These are phyloP conservation scores for Pholiota adiposa DNA, from an alignment of 1,284 basidiomycete genomes.

Conservation along the genomic window DNA sequence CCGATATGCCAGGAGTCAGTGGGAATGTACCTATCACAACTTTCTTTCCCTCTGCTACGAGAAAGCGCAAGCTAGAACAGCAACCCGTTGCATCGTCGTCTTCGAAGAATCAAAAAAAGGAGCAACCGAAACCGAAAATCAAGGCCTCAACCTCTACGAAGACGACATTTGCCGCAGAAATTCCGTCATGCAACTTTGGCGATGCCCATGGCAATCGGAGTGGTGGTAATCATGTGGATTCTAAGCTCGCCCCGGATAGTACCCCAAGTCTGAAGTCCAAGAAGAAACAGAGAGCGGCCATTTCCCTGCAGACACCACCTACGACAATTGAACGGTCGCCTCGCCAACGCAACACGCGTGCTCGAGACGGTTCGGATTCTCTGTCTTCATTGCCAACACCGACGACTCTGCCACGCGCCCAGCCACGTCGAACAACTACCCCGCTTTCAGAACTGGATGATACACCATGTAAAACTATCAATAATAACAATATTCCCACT, in stretches of 20 bases:
- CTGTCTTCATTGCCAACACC: background rate
- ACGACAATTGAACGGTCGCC: background rate
- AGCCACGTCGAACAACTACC: background rate
- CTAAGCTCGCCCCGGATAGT: background rate
- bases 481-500: background rate
- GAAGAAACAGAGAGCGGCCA: background rate
- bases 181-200: background rate
- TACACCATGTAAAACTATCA: background rate
- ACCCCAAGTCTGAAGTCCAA: background rate
- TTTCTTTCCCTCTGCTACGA: conserved; percentile 12
- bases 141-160: background rate
- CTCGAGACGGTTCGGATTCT: background rate
- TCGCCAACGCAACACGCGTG: background rate
- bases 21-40: conserved; percentile 22
- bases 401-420: background rate
- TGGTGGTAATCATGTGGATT: background rate
- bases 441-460: background rate
- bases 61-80: conserved; percentile 5
- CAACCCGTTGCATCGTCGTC: background rate
- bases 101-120: background rate
- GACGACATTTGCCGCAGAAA: background rate
- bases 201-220: background rate
- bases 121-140: background rate
- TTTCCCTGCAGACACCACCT: background rate
- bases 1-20: background rate